A percentile compares a stretch with the other conserved stretches of the same genome.
phyloP scores from a whole-genome alignment of 495 filamentous ascomycete species.

The Clohesyomyces aquaticus region DNA sequence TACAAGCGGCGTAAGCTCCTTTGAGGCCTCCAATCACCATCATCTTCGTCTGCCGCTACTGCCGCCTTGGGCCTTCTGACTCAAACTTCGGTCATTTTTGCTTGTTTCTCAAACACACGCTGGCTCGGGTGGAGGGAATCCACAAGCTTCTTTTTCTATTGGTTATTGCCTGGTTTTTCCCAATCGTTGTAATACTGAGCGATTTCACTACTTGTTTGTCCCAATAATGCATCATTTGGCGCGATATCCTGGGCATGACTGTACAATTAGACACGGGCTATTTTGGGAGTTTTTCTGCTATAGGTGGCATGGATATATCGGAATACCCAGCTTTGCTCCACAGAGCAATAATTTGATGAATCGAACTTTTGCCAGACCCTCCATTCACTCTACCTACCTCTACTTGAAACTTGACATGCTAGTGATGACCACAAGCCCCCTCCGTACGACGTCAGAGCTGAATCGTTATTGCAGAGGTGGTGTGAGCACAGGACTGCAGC shows the following conservation, averaged over 20 bases:
- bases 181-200: slow-evolving; percentile 39
- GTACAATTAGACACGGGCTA: slow-evolving; percentile 18
- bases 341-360: slow-evolving; percentile 7
- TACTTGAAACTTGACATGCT: slow-evolving; percentile 1
- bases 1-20: slow-evolving; percentile 15
- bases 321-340: slow-evolving; percentile 29
- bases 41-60: slow-evolving; percentile 11
- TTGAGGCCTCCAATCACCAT: slow-evolving; percentile 11
- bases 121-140: slow-evolving; percentile 39
- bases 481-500: background rate
- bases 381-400: background rate
- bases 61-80: slow-evolving; percentile 22
- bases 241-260: slow-evolving; percentile 25
- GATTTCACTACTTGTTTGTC: slow-evolving; percentile 30
- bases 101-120: slow-evolving; percentile 35
- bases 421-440: background rate
- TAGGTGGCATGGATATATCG: slow-evolving; percentile 14
- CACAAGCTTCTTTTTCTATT: slow-evolving; percentile 10
- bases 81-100: slow-evolving; percentile 27
- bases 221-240: slow-evolving; percentile 36
- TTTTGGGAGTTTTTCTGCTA: slow-evolving; percentile 20
- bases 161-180: slow-evolving; percentile 18
- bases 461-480: background rate
- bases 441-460: background rate
- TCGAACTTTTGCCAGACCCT: slow-evolving; percentile 10